Evolutionary conservation across 176 grass and related monocot species (phyloP), one percentile per base, ranked within the genome.

Genomic region (Cenchrus americanus): DNA sequence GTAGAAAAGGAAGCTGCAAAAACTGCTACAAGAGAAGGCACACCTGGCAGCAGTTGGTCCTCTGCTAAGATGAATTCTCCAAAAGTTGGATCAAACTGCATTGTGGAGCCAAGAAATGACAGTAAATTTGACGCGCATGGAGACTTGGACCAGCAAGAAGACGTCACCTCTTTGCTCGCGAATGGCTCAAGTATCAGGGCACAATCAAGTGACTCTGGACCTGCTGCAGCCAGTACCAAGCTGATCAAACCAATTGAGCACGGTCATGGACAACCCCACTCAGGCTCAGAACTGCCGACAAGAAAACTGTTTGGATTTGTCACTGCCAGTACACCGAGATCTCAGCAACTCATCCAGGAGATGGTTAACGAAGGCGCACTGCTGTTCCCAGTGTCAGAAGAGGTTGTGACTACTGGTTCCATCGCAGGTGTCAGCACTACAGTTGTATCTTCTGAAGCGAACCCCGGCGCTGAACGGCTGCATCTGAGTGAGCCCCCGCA

Each of bases 301-400:
- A 15, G 41, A 23, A 75, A 61, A 43, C 44, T 89, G 18, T 86
- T 73, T 76, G 84, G 79, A 6, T 77, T 83, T 50, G 22, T 86
- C 4, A 0, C 12, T 27, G 79, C 42, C 46, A 65, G 5, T 9
- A 83, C 73, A 49, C 32, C 40, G 1, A 77, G 51, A 69, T 70
- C 21, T 17, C 68, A 74, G 50, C 78, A 90, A 83, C 79, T 89
- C 41, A 80, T 89, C 69, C 24, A 89, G 76, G 69, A 84, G 69
- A 89, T 89, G 76, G 69, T 40, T 42, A 80, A 12, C 12, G 87
- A 89, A 84, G 87, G 87, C 69, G 81, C 82, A 60, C 3, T 89
- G 18, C 15, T 89, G 42, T 75, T 84, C 53, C 26, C 68, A 15
- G 69, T 84, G 76, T 3, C 51, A 10, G 82, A 84, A 43, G 69